A percentile compares a stretch with the other conserved stretches of the same genome.
These are phyloP conservation scores for Botrytis sinoallii DNA, from an alignment of 2,329 filamentous ascomycete species.

Conservation along the genomic window DNA sequence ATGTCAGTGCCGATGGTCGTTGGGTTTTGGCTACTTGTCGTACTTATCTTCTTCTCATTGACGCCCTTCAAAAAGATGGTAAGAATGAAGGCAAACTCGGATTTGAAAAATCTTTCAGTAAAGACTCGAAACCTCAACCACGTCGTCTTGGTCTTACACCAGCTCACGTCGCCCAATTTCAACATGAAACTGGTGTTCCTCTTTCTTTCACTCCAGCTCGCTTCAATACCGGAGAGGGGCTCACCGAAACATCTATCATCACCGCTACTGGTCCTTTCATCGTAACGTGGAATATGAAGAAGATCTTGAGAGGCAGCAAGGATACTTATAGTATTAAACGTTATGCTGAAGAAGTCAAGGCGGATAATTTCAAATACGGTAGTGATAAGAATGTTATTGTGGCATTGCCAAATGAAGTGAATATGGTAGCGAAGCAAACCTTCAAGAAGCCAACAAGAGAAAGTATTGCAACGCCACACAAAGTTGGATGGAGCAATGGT, in stretches of 20 bases:
- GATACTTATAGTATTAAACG: constrained; percentile 96
- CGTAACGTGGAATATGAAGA: constrained; percentile 92
- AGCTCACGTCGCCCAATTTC: constrained; percentile 93
- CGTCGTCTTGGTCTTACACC: constrained; percentile 85
- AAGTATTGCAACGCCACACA: constrained; percentile 66
- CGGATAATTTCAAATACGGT: constrained; percentile 97
- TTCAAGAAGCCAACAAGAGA: constrained; percentile 87
- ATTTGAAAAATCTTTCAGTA: constrained; percentile 89
- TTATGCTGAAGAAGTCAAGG: constrained; percentile 92
- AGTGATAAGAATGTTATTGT: constrained; percentile 98
- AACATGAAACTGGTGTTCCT: constrained; percentile 86
- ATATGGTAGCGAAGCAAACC: constrained; percentile 87
- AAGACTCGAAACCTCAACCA: constrained; percentile 90
- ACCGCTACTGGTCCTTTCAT: constrained; percentile 96
- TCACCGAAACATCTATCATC: constrained; percentile 88
- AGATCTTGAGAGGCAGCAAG: constrained; percentile 75
- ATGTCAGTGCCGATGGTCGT: constrained; percentile 91
- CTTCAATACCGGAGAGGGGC: constrained; percentile 85
- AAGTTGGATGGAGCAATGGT: constrained; percentile 46
- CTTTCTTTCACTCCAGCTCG: constrained; percentile 86
- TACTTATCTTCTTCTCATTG: constrained; percentile 91
- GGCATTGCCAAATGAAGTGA: constrained; percentile 92
- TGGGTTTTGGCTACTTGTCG: constrained; percentile 94
- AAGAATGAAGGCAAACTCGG: constrained; percentile 98
- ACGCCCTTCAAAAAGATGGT: constrained; percentile 83